These are phyloP conservation scores for Apiospora aurea DNA, from an alignment of 2,329 filamentous ascomycete species.

Conservation along the genomic window DNA sequence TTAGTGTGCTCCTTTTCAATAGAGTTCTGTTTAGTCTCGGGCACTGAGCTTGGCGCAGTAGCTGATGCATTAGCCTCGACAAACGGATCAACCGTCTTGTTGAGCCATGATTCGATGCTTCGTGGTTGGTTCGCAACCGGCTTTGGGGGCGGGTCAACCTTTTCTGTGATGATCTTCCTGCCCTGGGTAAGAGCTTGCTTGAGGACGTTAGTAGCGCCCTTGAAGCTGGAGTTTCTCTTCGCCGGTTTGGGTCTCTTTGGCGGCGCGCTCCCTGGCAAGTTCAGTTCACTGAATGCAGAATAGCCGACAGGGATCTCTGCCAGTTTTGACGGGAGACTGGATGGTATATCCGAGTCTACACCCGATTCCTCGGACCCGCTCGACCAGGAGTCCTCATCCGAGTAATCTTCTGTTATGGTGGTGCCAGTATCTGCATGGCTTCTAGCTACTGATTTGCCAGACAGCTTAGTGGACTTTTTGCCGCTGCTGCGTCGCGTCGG, in stretches of 20 bases:
- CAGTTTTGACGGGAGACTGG: slow-evolving; percentile 56
- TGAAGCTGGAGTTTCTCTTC: slow-evolving; percentile 64
- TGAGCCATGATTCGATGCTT: slow-evolving; percentile 72
- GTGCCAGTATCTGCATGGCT: slow-evolving; percentile 36
- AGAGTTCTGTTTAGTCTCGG: slow-evolving; percentile 42
- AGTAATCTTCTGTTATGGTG: slow-evolving; percentile 42
- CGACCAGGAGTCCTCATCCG: slow-evolving; percentile 42
- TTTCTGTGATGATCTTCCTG: slow-evolving; percentile 70
- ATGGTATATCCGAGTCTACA: slow-evolving; percentile 45
- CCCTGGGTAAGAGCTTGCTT: slow-evolving; percentile 70
- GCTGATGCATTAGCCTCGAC: slow-evolving; percentile 49
- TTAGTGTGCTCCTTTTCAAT: slow-evolving; percentile 46
- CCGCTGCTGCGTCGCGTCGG: slow-evolving; percentile 47
- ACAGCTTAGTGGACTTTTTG: slow-evolving; percentile 34
- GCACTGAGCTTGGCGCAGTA: slow-evolving; percentile 24
- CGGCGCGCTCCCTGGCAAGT: slow-evolving; percentile 58
- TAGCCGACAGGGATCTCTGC: slow-evolving; percentile 70
- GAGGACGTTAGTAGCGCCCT: slow-evolving; percentile 66
- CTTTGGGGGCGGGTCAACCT: slow-evolving; percentile 60
- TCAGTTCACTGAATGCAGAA: slow-evolving; percentile 71
- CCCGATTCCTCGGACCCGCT: slow-evolving; percentile 45
- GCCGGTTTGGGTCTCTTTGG: slow-evolving; percentile 51
- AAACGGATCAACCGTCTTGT: slow-evolving; percentile 68
- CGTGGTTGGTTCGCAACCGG: slow-evolving; percentile 63
- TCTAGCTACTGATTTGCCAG: slow-evolving; percentile 33